Conservation (phyloP, 2,329 filamentous ascomycete genomes). For the Fusarium oligoseptatum region DNA sequence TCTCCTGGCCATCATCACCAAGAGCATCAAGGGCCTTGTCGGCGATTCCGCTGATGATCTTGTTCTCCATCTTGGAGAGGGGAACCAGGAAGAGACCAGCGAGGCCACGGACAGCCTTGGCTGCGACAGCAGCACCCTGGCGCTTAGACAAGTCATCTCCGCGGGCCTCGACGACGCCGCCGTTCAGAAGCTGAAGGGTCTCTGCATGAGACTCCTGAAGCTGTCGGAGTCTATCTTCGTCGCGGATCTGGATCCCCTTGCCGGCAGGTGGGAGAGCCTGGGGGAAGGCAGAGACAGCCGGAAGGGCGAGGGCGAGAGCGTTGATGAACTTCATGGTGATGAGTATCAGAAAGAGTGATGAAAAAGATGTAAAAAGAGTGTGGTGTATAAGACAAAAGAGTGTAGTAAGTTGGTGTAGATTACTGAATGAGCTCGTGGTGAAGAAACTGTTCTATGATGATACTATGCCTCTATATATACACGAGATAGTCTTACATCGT, state of each 20-base stretch:
- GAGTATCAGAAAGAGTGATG: neutral
- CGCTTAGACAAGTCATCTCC: neutral
- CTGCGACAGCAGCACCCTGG: neutral
- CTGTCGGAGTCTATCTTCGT: neutral
- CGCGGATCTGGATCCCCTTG: neutral
- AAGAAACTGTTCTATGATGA: neutral
- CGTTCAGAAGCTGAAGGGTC: neutral
- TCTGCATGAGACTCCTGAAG: neutral
- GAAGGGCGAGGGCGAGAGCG: neutral
- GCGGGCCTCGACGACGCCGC: neutral
- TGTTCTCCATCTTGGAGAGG: neutral
- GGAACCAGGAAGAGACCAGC: conserved; percentile 2
- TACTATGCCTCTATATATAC: neutral
- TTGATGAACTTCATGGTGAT: conserved; percentile 5
- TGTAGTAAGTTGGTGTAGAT: neutral
- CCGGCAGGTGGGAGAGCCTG: neutral
- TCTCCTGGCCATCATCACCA: neutral
- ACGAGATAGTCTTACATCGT: neutral
- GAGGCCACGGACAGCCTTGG: neutral
- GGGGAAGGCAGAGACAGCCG: neutral
- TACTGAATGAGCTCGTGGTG: neutral
- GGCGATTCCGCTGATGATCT: neutral
- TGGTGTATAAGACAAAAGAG: neutral
- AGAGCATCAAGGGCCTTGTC: neutral
- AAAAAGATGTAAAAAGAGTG: neutral